Evolutionary conservation across 2,329 filamentous ascomycete species (phyloP), one percentile per base, ranked within the genome.

Genomic region (Gaeumannomyces sp.): DNA sequence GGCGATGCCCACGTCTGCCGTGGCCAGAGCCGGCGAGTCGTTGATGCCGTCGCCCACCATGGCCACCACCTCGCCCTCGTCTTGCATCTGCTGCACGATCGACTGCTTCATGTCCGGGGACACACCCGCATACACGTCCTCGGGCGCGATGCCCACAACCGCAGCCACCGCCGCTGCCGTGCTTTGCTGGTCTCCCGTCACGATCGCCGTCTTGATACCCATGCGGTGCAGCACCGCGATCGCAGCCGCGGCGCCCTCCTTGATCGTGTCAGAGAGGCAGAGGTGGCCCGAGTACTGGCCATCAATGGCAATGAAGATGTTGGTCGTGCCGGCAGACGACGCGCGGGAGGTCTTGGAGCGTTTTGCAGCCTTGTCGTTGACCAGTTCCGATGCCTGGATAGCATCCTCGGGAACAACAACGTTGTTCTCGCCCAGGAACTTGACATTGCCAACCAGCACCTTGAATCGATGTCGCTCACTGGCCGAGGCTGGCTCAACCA

Each of bases 1-100:
- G 65, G 93, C 93, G 70, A 99, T 97, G 68, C 95, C 95, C 33
- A 98, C 88, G 70, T 96, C 89, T 14, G 95, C 93, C 0, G 93
- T 96, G 0, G 93, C 95, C 14, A 99, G 86, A 0, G 95, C 95
- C 0, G 95, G 95, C 0, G 93, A 97, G 79, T 99, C 95, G 77
- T 99, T 99, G 83, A 99, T 97, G 58, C 95, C 95, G 75, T 99
- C 95, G 63, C 95, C 93, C 19, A 98, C 93, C 95, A 99, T 99
- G 70, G 92, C 95, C 31, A 98, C 92, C 62, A 90, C 81, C 71
- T 93, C 85, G 67, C 92, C 92, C 62, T 82, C 76, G 0, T 82
- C 80, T 77, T 97, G 92, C 25, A 98, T 83, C 64, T 89, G 80
- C 62, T 87, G 85, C 71, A 99, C 84, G 70, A 98, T 96, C 33